A percentile compares a stretch with the other conserved stretches of the same genome.
These are phyloP conservation scores for Evernia prunastri DNA, from an alignment of 495 filamentous ascomycete genomes.

Conservation along the genomic window DNA sequence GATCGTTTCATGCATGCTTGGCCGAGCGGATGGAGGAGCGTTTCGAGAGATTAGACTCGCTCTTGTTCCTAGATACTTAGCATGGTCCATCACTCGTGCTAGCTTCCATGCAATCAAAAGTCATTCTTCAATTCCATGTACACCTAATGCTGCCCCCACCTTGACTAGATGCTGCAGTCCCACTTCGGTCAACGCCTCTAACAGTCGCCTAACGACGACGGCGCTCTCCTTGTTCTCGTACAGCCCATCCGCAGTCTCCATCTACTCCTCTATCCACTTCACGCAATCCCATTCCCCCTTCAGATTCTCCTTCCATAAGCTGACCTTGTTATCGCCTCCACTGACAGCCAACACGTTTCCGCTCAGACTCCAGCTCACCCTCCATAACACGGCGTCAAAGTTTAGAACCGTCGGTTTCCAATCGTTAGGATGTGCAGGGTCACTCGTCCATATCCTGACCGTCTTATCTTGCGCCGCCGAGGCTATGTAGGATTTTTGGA, in stretches of 20 bases:
- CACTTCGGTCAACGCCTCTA: background rate
- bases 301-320: slow-evolving; percentile 54
- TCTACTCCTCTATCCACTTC: slow-evolving; percentile 89
- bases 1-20: background rate
- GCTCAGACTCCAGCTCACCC: slow-evolving; percentile 95
- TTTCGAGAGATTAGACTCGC: background rate
- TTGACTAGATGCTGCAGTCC: background rate
- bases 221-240: background rate
- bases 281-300: slow-evolving; percentile 85
- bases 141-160: background rate
- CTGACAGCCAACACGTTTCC: slow-evolving; percentile 94
- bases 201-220: background rate
- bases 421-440: slow-evolving; percentile 51
- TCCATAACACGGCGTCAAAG: slow-evolving; percentile 87
- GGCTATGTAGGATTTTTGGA: slow-evolving; percentile 93
- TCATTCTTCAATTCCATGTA: background rate
- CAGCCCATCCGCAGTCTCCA: background rate
- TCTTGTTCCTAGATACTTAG: background rate
- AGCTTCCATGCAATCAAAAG: background rate
- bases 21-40: background rate
- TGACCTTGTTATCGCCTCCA: slow-evolving; percentile 94
- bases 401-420: slow-evolving; percentile 80
- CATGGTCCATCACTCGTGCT: background rate
- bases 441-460: slow-evolving; percentile 90
- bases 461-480: slow-evolving; percentile 93